Evolutionary conservation across 2,329 filamentous ascomycete species (phyloP), one percentile per base, ranked within the genome.

Genomic region (Pseudocercospora cruenta): DNA sequence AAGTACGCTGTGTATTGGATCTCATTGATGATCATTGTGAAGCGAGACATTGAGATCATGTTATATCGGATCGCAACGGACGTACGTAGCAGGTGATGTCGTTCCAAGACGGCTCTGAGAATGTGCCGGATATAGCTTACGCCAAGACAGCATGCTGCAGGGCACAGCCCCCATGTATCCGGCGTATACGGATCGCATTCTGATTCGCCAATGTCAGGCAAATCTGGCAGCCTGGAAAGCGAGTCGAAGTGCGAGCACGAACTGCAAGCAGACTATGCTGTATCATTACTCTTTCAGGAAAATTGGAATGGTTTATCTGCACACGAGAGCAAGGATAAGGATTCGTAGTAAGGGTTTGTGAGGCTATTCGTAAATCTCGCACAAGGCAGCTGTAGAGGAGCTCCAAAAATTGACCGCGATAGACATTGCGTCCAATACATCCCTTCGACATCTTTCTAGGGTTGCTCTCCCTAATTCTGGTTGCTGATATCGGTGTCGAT

Each of bases 401-500:
- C 28, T 31, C 28, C 28, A 31, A 31, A 6, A 31, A 31, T 9
- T 31, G 28, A 31, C 28, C 28, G 28, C 28, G 28, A 31, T 31
- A 1, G 8, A 5, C 28, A 31, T 31, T 31, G 28, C 28, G 28
- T 31, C 5, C 28, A 31, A 31, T 31, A 6, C 6, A 31, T 31
- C 28, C 28, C 28, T 31, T 31, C 28, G 28, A 31, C 28, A 9
- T 9, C 28, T 31, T 7, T 31, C 28, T 9, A 31, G 28, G 28
- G 28, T 31, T 31, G 28, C 28, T 31, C 28, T 31, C 8, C 28
- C 47, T 51, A 51, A 21, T 51, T 51, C 47, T 51, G 47, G 21
- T 51, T 51, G 47, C 47, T 51, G 45, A 54, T 61, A 64, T 64
- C 55, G 22, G 62, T 64, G 47, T 64, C 62, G 14, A 63, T 63